Conservation (phyloP, 768 basidiomycete genomes). For the Galerina sulciceps region DNA sequence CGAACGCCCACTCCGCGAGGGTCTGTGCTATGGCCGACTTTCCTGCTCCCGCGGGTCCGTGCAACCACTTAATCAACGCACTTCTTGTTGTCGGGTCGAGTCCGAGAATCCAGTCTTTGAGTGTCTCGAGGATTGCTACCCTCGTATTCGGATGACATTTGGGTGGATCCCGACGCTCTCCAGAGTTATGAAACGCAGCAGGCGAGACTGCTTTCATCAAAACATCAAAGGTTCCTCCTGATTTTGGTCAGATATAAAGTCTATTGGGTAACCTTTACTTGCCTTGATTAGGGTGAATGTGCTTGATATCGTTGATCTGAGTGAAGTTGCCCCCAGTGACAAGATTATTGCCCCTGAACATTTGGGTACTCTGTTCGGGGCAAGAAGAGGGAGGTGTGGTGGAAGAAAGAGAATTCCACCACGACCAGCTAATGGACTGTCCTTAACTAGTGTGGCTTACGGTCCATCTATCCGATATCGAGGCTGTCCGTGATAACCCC, state of each 20-base stretch:
- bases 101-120: background rate
- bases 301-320: too few species aligned
- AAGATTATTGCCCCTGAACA: too few species aligned
- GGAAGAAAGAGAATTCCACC: too few species aligned
- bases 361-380: too few species aligned
- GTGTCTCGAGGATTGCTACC: slow-evolving; percentile 6
- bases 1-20: slow-evolving; percentile 4
- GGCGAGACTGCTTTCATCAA: background rate
- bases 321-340: too few species aligned
- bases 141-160: slow-evolving; percentile 5
- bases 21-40: slow-evolving; percentile 11
- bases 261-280: too few species aligned
- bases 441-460: too few species aligned
- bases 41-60: slow-evolving; percentile 12
- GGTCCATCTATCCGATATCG: too few species aligned
- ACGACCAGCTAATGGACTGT: too few species aligned
- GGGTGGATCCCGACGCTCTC: slow-evolving; percentile 4
- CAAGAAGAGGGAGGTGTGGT: too few species aligned
- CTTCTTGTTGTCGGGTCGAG: background rate
- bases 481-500: too few species aligned
- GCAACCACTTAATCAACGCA: slow-evolving; percentile 4
- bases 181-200: slow-evolving; percentile 14
- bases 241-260: background rate
- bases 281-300: too few species aligned
- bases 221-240: background rate